These are phyloP conservation scores for Lentinus polychrous DNA, from an alignment of 1,284 basidiomycete genomes.

Conservation along the genomic window DNA sequence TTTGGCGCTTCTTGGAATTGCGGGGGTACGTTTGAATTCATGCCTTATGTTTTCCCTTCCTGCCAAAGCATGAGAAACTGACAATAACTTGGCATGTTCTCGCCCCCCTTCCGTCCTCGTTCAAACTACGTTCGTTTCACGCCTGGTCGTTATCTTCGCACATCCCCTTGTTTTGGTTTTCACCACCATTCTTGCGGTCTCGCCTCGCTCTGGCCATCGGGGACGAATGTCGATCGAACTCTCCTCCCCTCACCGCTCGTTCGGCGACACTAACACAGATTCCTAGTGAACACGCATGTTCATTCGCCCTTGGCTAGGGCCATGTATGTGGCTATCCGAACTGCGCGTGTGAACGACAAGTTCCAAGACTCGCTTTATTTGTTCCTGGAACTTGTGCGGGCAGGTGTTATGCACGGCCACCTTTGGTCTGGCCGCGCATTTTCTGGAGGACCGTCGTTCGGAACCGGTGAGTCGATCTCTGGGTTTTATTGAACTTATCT, in stretches of 20 bases:
- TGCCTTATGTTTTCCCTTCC: not conserved
- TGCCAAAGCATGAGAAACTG: conserved; percentile 1
- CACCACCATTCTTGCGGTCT: conserved; percentile 10
- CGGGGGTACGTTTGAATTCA: conserved; percentile 60
- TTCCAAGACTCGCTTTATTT: conserved; percentile 96
- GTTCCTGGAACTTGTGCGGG: conserved; percentile 88
- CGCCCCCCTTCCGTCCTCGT: not conserved
- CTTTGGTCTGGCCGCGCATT: conserved; percentile 85
- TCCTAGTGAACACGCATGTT: conserved; percentile 82
- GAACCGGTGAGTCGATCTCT: conserved; percentile 53
- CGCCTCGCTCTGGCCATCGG: not conserved
- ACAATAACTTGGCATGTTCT: too few relatives aligned
- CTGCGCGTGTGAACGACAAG: conserved; percentile 88
- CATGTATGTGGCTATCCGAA: conserved; percentile 76
- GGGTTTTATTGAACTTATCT: conserved; percentile 11
- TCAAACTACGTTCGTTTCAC: not conserved
- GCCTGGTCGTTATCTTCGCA: too few relatives aligned
- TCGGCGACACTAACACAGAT: conserved; percentile 40
- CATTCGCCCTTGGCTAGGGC: conserved; percentile 90
- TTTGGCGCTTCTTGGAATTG: conserved; percentile 96
- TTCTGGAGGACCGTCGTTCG: conserved; percentile 93
- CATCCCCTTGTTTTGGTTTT: conserved; percentile 8
- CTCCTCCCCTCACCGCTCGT: conserved; percentile 6
- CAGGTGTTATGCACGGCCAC: conserved; percentile 92
- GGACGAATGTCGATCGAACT: not conserved